Percentiles rank a stretch among this genome's conserved stretches.
Evolutionary conservation across 257 asterid species (phyloP).

Genomic region (Ehretia macrophylla): DNA sequence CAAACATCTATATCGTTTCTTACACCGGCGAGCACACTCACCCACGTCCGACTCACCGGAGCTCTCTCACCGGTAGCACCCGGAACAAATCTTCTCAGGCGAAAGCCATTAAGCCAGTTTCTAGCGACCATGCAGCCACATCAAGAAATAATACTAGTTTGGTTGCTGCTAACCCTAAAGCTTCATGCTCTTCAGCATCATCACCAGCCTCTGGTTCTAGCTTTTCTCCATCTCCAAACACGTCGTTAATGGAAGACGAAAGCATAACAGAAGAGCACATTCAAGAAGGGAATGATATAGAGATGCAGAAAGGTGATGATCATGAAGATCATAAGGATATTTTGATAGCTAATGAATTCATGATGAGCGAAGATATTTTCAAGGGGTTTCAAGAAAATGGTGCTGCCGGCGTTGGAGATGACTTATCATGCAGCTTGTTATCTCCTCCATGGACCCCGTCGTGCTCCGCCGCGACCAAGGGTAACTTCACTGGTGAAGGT

Average conservation of each 20-base stretch:
- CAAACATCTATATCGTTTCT: constrained; percentile 46
- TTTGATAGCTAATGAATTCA: constrained; percentile 24
- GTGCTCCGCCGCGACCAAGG: constrained; percentile 16
- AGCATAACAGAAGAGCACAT: no score
- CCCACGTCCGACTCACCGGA: constrained; percentile 57
- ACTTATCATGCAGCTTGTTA: constrained; percentile 15
- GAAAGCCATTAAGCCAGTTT: constrained; percentile 9
- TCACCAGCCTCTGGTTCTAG: constrained; percentile 27
- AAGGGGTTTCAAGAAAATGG: constrained; percentile 28
- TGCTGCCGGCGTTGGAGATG: constrained; percentile 12
- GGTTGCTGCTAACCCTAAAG: constrained; percentile 2
- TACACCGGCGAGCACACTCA: constrained; percentile 69
- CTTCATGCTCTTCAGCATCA: constrained; percentile 26
- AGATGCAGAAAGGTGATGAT: constrained; percentile 18
- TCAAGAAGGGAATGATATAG: constrained; percentile 18
- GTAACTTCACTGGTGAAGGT: constrained; percentile 18
- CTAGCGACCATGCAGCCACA: constrained; percentile 5
- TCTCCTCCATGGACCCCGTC: constrained; percentile 36
- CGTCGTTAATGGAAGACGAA: constrained; percentile 28
- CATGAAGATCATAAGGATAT: constrained; percentile 26
- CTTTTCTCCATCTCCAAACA: constrained; percentile 28
- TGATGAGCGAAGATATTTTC: constrained; percentile 26
- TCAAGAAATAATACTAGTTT: neutral
- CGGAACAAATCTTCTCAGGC: constrained; percentile 27
- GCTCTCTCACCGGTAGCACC: constrained; percentile 51